Conservation (phyloP, 495 filamentous ascomycete species). For the Hyaloscypha bicolor region DNA sequence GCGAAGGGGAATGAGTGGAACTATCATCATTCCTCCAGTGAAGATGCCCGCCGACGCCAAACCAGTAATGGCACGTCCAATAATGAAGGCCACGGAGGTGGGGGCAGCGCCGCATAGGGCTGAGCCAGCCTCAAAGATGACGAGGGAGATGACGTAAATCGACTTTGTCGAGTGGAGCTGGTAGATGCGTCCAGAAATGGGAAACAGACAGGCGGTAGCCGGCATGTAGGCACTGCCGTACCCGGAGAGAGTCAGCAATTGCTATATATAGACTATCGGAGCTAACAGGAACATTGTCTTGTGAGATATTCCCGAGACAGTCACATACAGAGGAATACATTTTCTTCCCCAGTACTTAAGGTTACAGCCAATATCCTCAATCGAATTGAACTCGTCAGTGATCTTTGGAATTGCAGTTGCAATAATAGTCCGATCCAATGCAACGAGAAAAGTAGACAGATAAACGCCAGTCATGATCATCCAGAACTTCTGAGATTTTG, state of each 20-base stretch:
- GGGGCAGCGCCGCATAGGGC: slow-evolving; percentile 58
- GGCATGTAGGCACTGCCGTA: slow-evolving; percentile 56
- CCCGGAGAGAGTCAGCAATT: slow-evolving; percentile 28
- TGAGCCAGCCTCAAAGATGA: slow-evolving; percentile 55
- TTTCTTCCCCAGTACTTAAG: not conserved
- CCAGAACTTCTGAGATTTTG: slow-evolving; percentile 39
- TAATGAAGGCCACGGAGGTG: slow-evolving; percentile 52
- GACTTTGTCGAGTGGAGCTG: slow-evolving; percentile 45
- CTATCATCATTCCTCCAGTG: slow-evolving; percentile 47
- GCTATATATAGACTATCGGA: no score
- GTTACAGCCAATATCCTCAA: slow-evolving; percentile 44
- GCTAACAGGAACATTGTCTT: no score
- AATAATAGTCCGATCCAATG: slow-evolving; percentile 48
- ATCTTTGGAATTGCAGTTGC: slow-evolving; percentile 53
- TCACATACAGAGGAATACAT: no score
- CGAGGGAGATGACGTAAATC: slow-evolving; percentile 42
- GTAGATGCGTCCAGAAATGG: slow-evolving; percentile 51
- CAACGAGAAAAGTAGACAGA: slow-evolving; percentile 58
- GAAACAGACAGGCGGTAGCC: slow-evolving; percentile 47
- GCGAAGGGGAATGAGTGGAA: slow-evolving; percentile 45
- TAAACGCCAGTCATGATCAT: slow-evolving; percentile 35
- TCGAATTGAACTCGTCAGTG: slow-evolving; percentile 47
- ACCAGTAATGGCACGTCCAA: slow-evolving; percentile 61
- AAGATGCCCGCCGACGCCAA: slow-evolving; percentile 47
- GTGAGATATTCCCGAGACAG: no score